phyloP scores from a whole-genome alignment of 805 yeast genomes.

The Helenozyma rhizophorensis region DNA sequence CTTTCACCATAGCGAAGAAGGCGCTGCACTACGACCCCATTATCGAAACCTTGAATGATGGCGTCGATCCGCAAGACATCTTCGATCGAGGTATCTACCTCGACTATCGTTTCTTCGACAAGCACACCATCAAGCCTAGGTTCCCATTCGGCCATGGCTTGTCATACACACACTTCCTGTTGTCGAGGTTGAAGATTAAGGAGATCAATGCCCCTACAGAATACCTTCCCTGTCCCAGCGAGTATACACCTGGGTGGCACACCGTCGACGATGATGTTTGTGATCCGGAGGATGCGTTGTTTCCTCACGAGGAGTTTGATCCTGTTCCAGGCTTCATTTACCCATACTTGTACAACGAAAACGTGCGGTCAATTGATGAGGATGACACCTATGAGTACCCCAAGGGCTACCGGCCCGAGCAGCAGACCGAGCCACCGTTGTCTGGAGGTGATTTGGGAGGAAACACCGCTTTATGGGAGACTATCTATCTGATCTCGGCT shows the following conservation, averaged over 20 bases:
- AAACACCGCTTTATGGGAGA: constrained; percentile 57
- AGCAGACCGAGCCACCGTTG: constrained; percentile 32
- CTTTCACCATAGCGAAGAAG: constrained; percentile 58
- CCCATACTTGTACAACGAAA: constrained; percentile 44
- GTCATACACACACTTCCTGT: constrained; percentile 45
- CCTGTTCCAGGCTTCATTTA: constrained; percentile 55
- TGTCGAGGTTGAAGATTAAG: constrained; percentile 33
- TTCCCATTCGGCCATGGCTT: constrained; percentile 62
- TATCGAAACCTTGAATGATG: constrained; percentile 28
- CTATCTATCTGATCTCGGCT: constrained; percentile 42
- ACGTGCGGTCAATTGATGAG: constrained; percentile 30
- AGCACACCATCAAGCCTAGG: constrained; percentile 50
- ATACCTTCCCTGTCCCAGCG: constrained; percentile 43
- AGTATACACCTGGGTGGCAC: constrained; percentile 40
- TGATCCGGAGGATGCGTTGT: constrained; percentile 52
- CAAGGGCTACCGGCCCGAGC: constrained; percentile 31
- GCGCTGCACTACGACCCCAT: constrained; percentile 44
- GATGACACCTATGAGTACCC: constrained; percentile 38
- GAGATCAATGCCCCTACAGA: constrained; percentile 42
- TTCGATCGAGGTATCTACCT: constrained; percentile 46
- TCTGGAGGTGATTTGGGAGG: constrained; percentile 56
- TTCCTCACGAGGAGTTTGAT: constrained; percentile 48
- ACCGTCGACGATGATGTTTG: constrained; percentile 44
- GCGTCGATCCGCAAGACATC: constrained; percentile 36
- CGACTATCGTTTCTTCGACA: constrained; percentile 58